These are phyloP conservation scores for Samsoniella hepiali DNA, from an alignment of 2,329 filamentous ascomycete species.

Conservation along the genomic window DNA sequence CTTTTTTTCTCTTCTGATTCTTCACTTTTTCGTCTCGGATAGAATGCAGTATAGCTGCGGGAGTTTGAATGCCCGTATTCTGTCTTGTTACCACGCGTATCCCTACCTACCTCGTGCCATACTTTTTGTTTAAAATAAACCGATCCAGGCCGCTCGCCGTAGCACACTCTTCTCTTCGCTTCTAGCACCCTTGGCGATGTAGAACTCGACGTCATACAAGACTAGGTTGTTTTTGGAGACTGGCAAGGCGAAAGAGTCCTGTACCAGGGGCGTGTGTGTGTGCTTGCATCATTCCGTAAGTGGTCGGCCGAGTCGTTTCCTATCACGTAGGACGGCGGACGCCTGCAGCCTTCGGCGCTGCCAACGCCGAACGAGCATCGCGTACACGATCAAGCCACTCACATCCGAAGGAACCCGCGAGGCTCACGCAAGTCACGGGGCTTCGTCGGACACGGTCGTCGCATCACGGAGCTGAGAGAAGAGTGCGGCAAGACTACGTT, in stretches of 20 bases:
- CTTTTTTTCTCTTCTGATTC: not conserved
- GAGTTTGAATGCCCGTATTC: not conserved
- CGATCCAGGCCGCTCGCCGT: not conserved
- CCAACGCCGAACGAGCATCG: no score
- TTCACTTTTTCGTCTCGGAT: not conserved
- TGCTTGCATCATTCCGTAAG: no score
- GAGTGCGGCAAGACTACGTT: no score
- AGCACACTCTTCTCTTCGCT: not conserved
- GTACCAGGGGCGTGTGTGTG: not conserved
- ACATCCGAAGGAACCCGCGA: not conserved
- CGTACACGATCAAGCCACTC: not conserved
- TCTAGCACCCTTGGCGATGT: not conserved
- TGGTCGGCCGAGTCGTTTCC: no score
- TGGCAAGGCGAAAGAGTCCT: not conserved
- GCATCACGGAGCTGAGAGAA: no score
- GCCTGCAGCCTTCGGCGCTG: no score
- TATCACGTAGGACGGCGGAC: no score
- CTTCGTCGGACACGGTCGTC: no score
- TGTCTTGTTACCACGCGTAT: not conserved
- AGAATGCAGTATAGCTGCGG: not conserved
- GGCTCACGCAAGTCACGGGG: no score
- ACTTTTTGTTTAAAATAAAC: not conserved
- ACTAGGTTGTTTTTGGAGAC: not conserved
- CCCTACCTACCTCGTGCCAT: not conserved
- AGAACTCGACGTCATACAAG: not conserved